These are phyloP conservation scores for Eimeria brunetti DNA, from an alignment of 169 alveolate species.

Conservation along the genomic window DNA sequence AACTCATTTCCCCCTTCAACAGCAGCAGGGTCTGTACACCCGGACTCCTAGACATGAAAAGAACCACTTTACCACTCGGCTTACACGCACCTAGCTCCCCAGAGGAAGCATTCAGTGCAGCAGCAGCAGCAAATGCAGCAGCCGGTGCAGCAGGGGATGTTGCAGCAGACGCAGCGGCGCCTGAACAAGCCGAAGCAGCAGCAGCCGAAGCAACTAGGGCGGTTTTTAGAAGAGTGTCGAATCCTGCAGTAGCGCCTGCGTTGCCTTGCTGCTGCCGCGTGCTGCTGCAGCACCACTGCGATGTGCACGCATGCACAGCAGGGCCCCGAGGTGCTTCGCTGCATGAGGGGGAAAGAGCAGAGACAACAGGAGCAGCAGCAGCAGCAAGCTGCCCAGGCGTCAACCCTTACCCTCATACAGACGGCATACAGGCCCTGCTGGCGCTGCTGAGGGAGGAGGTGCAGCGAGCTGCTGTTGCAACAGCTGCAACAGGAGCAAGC, in stretches of 20 bases:
- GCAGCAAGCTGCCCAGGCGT: too few relatives aligned
- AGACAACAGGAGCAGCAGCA: not conserved
- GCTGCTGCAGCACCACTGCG: conserved; percentile 57
- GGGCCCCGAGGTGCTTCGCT: too few relatives aligned
- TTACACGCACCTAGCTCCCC: not conserved
- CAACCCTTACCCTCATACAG: not conserved
- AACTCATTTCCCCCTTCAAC: not conserved
- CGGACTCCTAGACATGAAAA: conserved; percentile 16
- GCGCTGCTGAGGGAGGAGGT: not conserved
- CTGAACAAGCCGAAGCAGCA: not conserved
- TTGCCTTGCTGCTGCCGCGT: not conserved
- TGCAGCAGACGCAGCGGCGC: too few relatives aligned
- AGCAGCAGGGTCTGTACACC: conserved; percentile 6
- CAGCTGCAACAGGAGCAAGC: not conserved
- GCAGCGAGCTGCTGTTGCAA: not conserved
- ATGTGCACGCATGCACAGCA: not conserved
- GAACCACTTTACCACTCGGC: conserved; percentile 2
- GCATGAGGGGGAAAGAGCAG: not conserved
- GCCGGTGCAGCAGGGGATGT: too few relatives aligned
- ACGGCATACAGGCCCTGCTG: conserved; percentile 4
- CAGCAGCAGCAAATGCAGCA: too few relatives aligned
- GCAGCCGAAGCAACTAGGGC: not conserved
- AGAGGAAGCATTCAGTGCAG: not conserved
- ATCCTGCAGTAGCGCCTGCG: conserved; percentile 22
- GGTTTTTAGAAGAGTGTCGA: not conserved